These are phyloP conservation scores for Aspergillus pseudonomiae DNA, from an alignment of 2,329 filamentous ascomycete genomes.

Conservation along the genomic window DNA sequence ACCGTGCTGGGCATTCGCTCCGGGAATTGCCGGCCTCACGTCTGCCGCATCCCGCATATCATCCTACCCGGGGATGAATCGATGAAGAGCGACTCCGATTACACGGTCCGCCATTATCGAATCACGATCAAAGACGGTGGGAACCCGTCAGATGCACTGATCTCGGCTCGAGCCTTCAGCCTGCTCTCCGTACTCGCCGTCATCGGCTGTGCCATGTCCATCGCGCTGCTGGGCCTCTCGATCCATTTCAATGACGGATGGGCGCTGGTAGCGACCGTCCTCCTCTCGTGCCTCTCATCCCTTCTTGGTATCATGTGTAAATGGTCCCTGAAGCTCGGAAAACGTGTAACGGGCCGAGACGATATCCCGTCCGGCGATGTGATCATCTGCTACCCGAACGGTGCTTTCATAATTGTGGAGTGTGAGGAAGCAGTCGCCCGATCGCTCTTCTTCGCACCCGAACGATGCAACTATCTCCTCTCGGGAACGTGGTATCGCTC, in stretches of 20 bases:
- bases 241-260: slow-evolving; percentile 11
- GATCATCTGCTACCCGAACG: slow-evolving; percentile 63
- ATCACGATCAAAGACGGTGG: not conserved
- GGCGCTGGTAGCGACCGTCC: slow-evolving; percentile 7
- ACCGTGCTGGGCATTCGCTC: slow-evolving; percentile 62
- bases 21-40: slow-evolving; percentile 44
- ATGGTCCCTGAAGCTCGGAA: slow-evolving; percentile 61
- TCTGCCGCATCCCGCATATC: slow-evolving; percentile 10
- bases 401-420: slow-evolving; percentile 60
- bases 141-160: not conserved
- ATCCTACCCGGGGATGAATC: slow-evolving; percentile 1
- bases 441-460: slow-evolving; percentile 64
- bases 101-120: slow-evolving; percentile 48
- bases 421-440: slow-evolving; percentile 63
- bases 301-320: slow-evolving; percentile 5
- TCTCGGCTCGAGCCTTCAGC: not conserved
- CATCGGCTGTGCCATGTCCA: slow-evolving; percentile 6
- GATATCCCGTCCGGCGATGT: slow-evolving; percentile 58
- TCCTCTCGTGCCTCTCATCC: slow-evolving; percentile 6
- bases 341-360: slow-evolving; percentile 50
- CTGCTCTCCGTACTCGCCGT: slow-evolving; percentile 3
- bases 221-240: slow-evolving; percentile 7
- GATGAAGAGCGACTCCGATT: slow-evolving; percentile 59
- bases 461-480: slow-evolving; percentile 61
- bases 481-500: slow-evolving; percentile 50